Evolutionary conservation across 2,329 filamentous ascomycete species (phyloP).

Genomic region (Xylaria sp.): DNA sequence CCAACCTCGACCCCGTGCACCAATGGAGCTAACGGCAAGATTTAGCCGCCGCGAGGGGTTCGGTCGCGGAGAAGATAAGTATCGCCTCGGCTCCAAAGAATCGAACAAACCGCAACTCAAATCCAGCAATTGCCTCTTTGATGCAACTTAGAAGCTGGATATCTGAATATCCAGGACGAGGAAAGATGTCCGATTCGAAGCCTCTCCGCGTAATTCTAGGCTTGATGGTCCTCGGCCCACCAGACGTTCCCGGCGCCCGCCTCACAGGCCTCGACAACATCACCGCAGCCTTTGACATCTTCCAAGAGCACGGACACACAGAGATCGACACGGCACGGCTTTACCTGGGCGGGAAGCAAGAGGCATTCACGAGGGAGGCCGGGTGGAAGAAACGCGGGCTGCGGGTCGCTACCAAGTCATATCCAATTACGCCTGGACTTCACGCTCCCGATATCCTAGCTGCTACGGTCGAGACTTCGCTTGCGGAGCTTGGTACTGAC

Average conservation of each 20-base stretch:
- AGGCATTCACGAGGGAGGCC: conserved; percentile 76
- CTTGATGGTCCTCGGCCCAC: conserved; percentile 80
- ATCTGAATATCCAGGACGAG: no score
- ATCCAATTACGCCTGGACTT: conserved; percentile 62
- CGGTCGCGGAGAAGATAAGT: not conserved
- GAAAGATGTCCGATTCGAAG: conserved; percentile 27
- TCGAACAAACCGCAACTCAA: no score
- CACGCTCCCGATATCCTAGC: conserved; percentile 69
- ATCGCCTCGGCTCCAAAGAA: not conserved
- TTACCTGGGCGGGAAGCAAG: conserved; percentile 76
- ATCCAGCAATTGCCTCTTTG: no score
- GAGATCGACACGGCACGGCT: conserved; percentile 83
- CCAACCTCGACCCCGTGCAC: not conserved
- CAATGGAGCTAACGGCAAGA: not conserved
- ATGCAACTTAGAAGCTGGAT: no score
- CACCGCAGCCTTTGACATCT: conserved; percentile 72
- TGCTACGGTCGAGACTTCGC: conserved; percentile 65
- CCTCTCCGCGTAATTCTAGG: conserved; percentile 78
- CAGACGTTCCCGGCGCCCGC: conserved; percentile 68
- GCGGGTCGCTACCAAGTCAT: conserved; percentile 77
- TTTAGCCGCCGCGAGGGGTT: not conserved
- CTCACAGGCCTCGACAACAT: conserved; percentile 71
- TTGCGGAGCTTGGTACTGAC: conserved; percentile 74
- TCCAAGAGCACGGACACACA: conserved; percentile 77
- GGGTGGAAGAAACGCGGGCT: conserved; percentile 79